A percentile compares a stretch with the other conserved stretches of the same genome.
These are phyloP conservation scores for Beauveria asiatica DNA, from an alignment of 2,329 filamentous ascomycete genomes.

Conservation along the genomic window DNA sequence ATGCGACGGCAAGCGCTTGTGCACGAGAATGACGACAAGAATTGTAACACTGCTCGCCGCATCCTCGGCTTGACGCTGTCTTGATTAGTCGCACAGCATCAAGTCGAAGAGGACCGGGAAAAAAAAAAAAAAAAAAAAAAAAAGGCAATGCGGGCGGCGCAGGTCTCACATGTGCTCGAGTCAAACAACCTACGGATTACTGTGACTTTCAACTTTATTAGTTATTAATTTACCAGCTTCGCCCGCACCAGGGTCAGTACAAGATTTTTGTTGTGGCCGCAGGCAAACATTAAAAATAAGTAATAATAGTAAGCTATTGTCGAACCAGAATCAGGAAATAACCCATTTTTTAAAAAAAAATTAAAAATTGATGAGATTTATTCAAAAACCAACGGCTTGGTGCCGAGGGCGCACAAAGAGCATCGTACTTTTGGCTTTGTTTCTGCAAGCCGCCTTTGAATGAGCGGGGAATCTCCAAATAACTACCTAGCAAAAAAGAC, in stretches of 20 bases:
- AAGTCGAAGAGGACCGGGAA: neutral
- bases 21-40: neutral
- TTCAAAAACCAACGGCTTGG: neutral
- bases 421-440: neutral
- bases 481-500: neutral
- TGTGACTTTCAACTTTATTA: too few relatives aligned
- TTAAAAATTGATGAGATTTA: neutral
- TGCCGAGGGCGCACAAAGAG: too few relatives aligned
- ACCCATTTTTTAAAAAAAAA: too few relatives aligned
- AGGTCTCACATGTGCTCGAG: conserved; percentile 10
- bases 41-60: neutral
- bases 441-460: neutral
- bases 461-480: neutral
- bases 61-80: neutral
- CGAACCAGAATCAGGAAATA: neutral
- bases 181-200: neutral
- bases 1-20: neutral
- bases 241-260: neutral
- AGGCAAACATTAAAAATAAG: neutral
- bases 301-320: neutral
- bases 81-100: neutral
- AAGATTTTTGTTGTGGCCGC: neutral
- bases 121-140: neutral
- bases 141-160: neutral
- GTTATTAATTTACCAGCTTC: neutral